Evolutionary conservation across 2,329 filamentous ascomycete genomes (phyloP).

Genomic region (Didymella exigua): DNA sequence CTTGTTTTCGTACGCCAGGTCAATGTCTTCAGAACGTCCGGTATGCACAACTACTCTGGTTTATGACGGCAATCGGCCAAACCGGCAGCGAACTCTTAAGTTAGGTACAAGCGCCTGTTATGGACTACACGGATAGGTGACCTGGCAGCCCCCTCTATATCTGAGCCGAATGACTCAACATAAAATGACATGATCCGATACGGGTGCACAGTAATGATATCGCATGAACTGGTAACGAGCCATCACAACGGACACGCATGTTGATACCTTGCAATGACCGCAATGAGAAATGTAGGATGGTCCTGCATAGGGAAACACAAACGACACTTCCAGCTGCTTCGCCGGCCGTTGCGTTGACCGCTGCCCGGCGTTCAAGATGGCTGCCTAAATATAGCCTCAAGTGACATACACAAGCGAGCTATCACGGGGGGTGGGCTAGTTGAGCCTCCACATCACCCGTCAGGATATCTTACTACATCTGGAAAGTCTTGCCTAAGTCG

Average conservation of each 20-base stretch:
- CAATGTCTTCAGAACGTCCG: neutral
- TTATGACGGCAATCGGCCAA: neutral
- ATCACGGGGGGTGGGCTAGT: neutral
- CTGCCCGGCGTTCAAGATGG: slow-evolving; percentile 36
- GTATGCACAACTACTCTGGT: neutral
- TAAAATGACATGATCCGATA: neutral
- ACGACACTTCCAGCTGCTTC: neutral
- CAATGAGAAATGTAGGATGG: neutral
- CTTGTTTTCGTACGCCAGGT: neutral
- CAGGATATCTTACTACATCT: neutral
- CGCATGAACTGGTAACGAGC: neutral
- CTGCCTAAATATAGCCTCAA: neutral
- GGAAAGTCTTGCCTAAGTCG: neutral
- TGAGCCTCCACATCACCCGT: neutral
- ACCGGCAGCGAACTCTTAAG: neutral
- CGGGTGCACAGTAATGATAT: neutral
- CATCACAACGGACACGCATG: neutral
- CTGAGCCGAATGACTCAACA: neutral
- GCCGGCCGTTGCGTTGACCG: neutral
- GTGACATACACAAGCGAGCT: neutral
- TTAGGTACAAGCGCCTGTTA: neutral
- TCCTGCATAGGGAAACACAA: neutral
- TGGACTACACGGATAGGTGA: neutral
- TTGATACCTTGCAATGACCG: neutral
- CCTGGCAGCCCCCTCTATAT: neutral